Base-by-base conservation (phyloP, 257 asterid species). In the Solanum bulbocastanum region DNA sequence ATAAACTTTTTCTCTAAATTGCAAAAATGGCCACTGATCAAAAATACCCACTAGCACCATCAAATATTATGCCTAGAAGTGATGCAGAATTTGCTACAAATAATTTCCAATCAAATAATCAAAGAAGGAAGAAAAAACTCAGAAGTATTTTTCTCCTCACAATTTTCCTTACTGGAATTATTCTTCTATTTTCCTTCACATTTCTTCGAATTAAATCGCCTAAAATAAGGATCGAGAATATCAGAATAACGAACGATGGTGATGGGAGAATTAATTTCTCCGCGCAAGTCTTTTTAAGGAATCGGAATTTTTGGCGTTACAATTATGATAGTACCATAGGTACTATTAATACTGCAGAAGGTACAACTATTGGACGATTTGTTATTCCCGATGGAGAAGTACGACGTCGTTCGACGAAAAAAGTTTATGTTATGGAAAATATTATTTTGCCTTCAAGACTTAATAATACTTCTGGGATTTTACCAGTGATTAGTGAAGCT, bases 21-120 rank as follows among this genome's bases (percentile, higher is more conserved):
- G 9, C n/a, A 62, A 79, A 18, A 4, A n/a, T 32, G 27, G 8
- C 66, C 36, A 44, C 30, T 16, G 42, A 81, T 30, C 10, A 81
- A 81, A 81, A 86, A 83, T 52, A 89, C 56, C 90, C 94, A 0
- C 83, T 91, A 4, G 92, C 95, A 12, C 92, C 94, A 39, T 69
- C 94, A 68, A 79, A 87, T 8, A 40, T 86, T 9, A 42, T 89
- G 60, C 93, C 93, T 1, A 83, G 94, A 87, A 91, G 94, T 72
- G 92, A 93, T 62, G 91, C 87, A 83, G 95, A 89, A 87, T 82
- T 86, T 20, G 71, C 86, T n/a, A 75, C 73, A 14, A 74, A 10
- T 36, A 78, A 75, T 86, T 39, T 85, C 89, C 90, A 22, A 68
- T 44, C 87, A 11, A 66, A 56, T 37, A 23, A 37, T 16, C 83